Conservation (phyloP, 2,329 filamentous ascomycete genomes). For the Aspergillus sp. region DNA sequence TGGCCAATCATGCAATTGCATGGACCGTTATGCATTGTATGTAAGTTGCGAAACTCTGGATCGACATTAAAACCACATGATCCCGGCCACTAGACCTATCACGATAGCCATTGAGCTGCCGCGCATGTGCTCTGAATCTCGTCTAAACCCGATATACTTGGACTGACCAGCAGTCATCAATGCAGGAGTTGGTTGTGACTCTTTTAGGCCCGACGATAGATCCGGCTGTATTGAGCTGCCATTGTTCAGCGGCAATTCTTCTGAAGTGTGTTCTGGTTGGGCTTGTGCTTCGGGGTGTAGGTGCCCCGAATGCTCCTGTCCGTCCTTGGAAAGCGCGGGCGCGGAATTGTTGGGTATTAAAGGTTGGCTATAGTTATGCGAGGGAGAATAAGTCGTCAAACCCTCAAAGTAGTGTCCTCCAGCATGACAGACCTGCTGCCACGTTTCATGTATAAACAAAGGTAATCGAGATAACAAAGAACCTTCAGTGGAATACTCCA, state of each 20-base stretch:
- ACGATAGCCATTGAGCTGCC: slow-evolving; percentile 41
- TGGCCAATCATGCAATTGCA: neutral
- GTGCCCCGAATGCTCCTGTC: neutral
- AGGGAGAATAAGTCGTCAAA: neutral
- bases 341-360: neutral
- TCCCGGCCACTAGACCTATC: slow-evolving; percentile 36
- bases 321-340: slow-evolving; percentile 1
- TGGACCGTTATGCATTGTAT: neutral
- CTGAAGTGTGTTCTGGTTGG: neutral
- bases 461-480: slow-evolving; percentile 9
- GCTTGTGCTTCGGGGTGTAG: neutral
- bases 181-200: slow-evolving; percentile 3
- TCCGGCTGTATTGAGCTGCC: neutral
- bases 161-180: slow-evolving; percentile 20
- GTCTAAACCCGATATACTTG: slow-evolving; percentile 24
- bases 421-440: slow-evolving; percentile 35
- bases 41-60: neutral
- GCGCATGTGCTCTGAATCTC: slow-evolving; percentile 28
- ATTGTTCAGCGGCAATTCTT: neutral
- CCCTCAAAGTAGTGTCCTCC: slow-evolving; percentile 16
- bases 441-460: slow-evolving; percentile 19
- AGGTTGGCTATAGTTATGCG: neutral
- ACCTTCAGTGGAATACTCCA: neutral
- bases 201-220: neutral
- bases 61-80: slow-evolving; percentile 35